phyloP scores from a whole-genome alignment of 495 filamentous ascomycete species.

The Neurospora tetraspora region DNA sequence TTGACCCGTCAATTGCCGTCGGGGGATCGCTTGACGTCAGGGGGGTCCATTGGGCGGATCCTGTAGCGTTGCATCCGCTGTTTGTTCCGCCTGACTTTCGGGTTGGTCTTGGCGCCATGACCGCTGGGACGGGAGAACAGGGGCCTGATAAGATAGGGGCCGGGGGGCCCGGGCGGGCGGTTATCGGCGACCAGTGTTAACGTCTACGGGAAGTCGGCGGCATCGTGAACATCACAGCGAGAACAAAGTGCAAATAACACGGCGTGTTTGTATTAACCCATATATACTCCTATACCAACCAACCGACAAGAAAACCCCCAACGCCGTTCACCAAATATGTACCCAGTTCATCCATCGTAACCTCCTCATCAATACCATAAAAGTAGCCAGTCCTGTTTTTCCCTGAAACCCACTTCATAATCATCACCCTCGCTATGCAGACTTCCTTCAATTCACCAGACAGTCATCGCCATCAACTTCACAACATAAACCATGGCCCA shows the following conservation, averaged over 20 bases:
- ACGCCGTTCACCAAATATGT: background rate
- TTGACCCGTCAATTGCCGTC: background rate
- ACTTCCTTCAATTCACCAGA: background rate
- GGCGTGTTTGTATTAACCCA: background rate
- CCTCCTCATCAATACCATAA: background rate
- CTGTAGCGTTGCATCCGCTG: background rate
- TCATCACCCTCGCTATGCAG: background rate
- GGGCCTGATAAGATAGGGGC: too few relatives aligned
- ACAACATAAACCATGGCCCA: background rate
- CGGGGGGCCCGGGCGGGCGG: too few relatives aligned
- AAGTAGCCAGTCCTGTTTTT: background rate
- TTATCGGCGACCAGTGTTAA: too few relatives aligned
- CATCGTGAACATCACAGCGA: too few relatives aligned
- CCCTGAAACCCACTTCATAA: background rate
- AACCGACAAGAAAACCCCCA: background rate
- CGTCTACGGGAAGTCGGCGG: too few relatives aligned
- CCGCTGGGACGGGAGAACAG: background rate
- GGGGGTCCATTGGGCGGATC: background rate
- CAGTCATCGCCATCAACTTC: background rate
- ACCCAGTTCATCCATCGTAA: background rate
- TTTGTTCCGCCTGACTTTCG: background rate
- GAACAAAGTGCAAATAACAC: background rate
- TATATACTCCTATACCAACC: background rate
- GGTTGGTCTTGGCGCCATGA: background rate
- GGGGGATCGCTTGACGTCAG: background rate